Evolutionary conservation across 352 stramenopile species (phyloP).

Genomic region (Globisporangium paroecandrum): DNA sequence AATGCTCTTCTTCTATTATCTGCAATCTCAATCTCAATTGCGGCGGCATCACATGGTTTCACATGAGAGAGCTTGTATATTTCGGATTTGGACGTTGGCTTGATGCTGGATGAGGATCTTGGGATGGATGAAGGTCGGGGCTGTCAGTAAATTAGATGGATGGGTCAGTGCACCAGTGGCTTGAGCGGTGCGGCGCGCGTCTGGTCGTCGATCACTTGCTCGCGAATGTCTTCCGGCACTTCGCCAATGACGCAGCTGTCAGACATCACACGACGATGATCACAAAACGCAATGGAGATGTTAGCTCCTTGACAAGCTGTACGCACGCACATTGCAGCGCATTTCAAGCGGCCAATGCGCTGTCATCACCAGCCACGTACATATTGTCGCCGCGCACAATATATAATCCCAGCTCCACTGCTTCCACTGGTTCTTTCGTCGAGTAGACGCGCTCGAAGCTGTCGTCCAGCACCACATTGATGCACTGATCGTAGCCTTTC

Average conservation of each 20-base stretch:
- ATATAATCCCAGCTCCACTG: constrained; percentile 89
- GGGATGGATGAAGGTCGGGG: not conserved
- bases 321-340: not conserved
- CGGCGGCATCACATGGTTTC: not conserved
- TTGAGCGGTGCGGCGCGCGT: constrained; percentile 87
- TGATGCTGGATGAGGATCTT: not conserved
- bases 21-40: not conserved
- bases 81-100: not conserved
- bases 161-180: constrained; percentile 85
- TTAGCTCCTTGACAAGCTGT: not conserved
- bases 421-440: constrained; percentile 84
- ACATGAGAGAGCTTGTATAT: not conserved
- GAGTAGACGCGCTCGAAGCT: constrained; percentile 94
- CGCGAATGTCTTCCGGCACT: constrained; percentile 84
- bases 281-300: not conserved
- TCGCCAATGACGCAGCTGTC: constrained; percentile 80
- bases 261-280: constrained; percentile 1
- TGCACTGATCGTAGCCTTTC: constrained; percentile 92
- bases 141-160: constrained; percentile 35
- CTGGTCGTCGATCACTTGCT: constrained; percentile 87
- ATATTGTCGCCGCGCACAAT: constrained; percentile 95
- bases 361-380: constrained; percentile 30
- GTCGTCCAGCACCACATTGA: constrained; percentile 92
- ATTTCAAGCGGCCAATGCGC: not conserved
- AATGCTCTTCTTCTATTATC: too few relatives aligned